Base-by-base conservation (phyloP, 2,329 filamentous ascomycete species). In the Aspergillus brunneoviolaceus region DNA sequence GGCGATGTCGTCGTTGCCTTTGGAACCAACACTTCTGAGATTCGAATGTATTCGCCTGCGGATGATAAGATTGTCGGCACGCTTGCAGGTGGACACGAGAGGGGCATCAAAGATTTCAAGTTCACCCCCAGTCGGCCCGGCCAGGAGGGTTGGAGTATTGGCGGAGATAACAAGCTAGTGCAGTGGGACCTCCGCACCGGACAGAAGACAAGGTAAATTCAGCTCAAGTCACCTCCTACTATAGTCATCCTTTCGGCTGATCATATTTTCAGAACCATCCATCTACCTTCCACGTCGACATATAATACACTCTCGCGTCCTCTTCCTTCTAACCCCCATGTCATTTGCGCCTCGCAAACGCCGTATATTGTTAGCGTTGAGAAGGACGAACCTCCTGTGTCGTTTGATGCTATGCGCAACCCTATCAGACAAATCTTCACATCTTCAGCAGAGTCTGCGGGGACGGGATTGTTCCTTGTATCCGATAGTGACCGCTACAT, bases 141-240 rank as follows among this genome's bases (percentile, higher is more conserved):
- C 56, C 67, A 73, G 23, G 78, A 80, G 63, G 81, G 75, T n/a
- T 84, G 81, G 81, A 83, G 81, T 75, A 78, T 82, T 60, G 81
- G 81, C 52, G 79, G 78, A 53, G 81, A 84, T 69, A 80, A 79
- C 61, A 82, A 79, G 65, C 74, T 83, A 51, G 76, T 83, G 23
- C 80, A 83, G 64, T 84, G 81, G 81, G 79, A 83, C 71, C 67
- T 83, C 58, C 72, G 68, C 63, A 79, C 74, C 23, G 75, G 77
- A 58, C 71, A 76, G 63, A 74, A 71, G 53, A 72, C 77, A 59
- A 76, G 77, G 81, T 83, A 74, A 62, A 16, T 45, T n/a, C 16
- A 16, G 27, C 50, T 51, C 21, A 49, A 52, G 25, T 51, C 65
- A 55, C 5, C 19, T n/a, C 23, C 55, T 61, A 39, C 12, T 7